Evolutionary conservation across 2,329 filamentous ascomycete genomes (phyloP).

Genomic region (Hortaea werneckii): DNA sequence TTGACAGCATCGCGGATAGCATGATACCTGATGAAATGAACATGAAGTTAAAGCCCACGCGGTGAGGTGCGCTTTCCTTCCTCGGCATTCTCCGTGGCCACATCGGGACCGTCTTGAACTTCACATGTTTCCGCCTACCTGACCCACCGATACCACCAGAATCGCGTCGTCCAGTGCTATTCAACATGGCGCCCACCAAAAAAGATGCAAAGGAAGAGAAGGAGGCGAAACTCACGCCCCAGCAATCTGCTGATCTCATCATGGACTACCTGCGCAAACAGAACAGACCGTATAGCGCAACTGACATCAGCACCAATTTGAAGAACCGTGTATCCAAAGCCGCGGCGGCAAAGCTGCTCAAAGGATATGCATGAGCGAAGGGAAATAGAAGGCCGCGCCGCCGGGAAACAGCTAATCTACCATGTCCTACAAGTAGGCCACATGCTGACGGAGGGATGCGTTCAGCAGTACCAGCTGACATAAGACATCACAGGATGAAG

Average conservation of each 20-base stretch:
- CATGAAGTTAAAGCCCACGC: background rate
- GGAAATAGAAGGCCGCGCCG: constrained; percentile 46
- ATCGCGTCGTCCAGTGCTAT: too few relatives aligned
- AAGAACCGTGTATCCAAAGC: constrained; percentile 32
- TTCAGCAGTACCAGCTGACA: too few relatives aligned
- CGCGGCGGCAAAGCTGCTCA: constrained; percentile 49
- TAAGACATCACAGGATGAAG: constrained; percentile 34
- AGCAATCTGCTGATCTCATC: constrained; percentile 20
- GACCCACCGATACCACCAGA: too few relatives aligned
- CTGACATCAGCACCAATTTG: constrained; percentile 26
- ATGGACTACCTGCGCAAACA: constrained; percentile 23
- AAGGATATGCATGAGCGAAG: constrained; percentile 53
- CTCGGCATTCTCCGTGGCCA: background rate
- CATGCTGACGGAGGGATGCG: background rate
- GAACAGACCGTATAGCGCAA: constrained; percentile 26
- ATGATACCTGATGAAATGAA: background rate
- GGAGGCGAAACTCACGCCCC: constrained; percentile 20
- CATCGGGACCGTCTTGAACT: too few relatives aligned
- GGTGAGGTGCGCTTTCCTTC: background rate
- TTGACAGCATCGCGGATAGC: background rate
- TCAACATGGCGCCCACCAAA: constrained; percentile 22
- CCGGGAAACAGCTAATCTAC: constrained; percentile 54
- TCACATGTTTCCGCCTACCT: too few relatives aligned
- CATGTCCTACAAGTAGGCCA: constrained; percentile 39
- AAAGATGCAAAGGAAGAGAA: constrained; percentile 17